Evolutionary conservation across 2,329 filamentous ascomycete genomes (phyloP), one percentile per base, ranked within the genome.

Genomic region (Dactylellina leptospora): DNA sequence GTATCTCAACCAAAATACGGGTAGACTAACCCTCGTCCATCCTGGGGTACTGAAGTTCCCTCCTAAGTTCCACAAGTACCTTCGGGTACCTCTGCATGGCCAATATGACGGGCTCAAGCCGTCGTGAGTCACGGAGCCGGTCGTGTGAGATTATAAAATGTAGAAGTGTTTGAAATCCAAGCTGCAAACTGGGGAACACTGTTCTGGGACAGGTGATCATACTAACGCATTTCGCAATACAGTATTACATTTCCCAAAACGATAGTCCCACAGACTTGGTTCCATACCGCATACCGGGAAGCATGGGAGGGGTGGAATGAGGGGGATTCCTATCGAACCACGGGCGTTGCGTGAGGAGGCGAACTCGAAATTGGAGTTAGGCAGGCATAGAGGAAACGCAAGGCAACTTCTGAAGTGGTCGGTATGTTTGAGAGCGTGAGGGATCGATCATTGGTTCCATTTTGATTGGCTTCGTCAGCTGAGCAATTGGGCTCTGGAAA

Each of bases 391-490:
- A n/a, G n/a, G 18, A 60, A 45, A 45, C 38, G 56, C 58, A 71
- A 71, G 66, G 66, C 66, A 63, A 48, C 66, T 63, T 71, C 58
- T 53, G 47, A 16, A 53, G 11, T 62, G 22, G 30, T 44, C 38
- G 58, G 44, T 33, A 18, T 30, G 66, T 71, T 63, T 71, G 66
- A 54, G 30, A 71, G 45, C 16, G 58, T 25, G 45, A 42, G 38
- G 25, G 42, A 63, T 59, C 16, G 54, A 51, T 47, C 50, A 50
- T 59, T 63, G 50, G 58, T 63, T 51, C 44, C 27, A 40, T 27
- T 71, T 58, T 63, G 51, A 71, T 71, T 71, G 50, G 50, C 42
- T 47, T 63, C 22, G 58, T 71, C 66, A 71, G 66, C 58, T 71
- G 66, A 71, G 58, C 54, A 36, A 63, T 60, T 36, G 62, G 62